These are phyloP conservation scores for Phytophthora sojae DNA, from an alignment of 352 stramenopile species.

Conservation along the genomic window DNA sequence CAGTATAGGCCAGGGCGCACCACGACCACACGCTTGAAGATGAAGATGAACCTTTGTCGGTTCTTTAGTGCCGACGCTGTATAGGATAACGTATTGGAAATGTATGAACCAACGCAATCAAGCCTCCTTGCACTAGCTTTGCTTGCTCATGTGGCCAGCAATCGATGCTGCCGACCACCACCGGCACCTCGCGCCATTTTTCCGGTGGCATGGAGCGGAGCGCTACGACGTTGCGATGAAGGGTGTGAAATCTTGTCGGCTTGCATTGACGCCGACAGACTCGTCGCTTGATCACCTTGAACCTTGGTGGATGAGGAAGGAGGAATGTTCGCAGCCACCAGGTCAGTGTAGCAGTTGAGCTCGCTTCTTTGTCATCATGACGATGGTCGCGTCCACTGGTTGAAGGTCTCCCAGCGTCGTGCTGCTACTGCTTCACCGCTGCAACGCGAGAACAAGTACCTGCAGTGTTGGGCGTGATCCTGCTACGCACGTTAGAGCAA, in stretches of 20 bases:
- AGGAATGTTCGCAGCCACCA: background rate
- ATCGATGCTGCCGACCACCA: background rate
- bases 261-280: too few relatives aligned
- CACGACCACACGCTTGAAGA: constrained; percentile 8
- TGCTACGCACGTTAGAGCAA: background rate
- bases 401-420: background rate
- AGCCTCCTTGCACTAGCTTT: background rate
- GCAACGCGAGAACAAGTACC: background rate
- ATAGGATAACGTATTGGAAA: constrained; percentile 28
- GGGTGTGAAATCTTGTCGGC: background rate
- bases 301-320: background rate
- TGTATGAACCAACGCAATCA: constrained; percentile 6
- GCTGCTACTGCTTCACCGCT: background rate
- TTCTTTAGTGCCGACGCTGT: constrained; percentile 35
- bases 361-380: background rate
- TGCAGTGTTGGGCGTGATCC: too few relatives aligned
- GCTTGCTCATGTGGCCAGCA: background rate
- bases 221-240: background rate
- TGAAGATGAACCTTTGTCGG: constrained; percentile 13
- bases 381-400: background rate
- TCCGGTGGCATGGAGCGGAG: background rate
- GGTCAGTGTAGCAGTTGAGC: too few relatives aligned
- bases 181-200: background rate
- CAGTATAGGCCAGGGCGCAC: constrained; percentile 10
- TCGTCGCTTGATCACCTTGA: background rate